phyloP scores from a whole-genome alignment of 805 yeast genomes.

The Tetrapisispora iriomotensis region DNA sequence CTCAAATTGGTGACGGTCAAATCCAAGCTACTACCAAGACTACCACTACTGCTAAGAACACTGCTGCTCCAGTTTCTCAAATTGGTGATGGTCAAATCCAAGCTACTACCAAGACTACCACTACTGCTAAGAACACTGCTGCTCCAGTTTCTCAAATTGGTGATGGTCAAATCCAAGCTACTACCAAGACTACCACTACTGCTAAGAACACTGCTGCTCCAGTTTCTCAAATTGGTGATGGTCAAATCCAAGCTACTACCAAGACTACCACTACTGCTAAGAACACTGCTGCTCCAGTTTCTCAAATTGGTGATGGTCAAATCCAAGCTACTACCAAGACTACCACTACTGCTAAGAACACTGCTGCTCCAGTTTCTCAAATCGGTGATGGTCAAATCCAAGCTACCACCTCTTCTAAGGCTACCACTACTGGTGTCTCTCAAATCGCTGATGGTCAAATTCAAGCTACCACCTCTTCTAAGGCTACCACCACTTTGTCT shows the following conservation, averaged over 20 bases:
- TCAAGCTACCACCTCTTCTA: conserved; percentile 15
- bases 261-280: conserved; percentile 15
- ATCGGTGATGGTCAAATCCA: conserved; percentile 36
- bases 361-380: conserved; percentile 35
- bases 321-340: conserved; percentile 34
- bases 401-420: conserved; percentile 26
- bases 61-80: conserved; percentile 28
- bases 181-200: conserved; percentile 16
- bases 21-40: conserved; percentile 24
- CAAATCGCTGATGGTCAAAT: conserved; percentile 41
- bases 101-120: conserved; percentile 13
- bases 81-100: conserved; percentile 36
- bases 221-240: conserved; percentile 31
- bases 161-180: conserved; percentile 35
- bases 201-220: conserved; percentile 27
- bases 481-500: conserved; percentile 19
- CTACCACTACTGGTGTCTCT: conserved; percentile 27
- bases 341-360: conserved; percentile 21
- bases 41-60: background rate
- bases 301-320: conserved; percentile 18
- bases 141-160: conserved; percentile 30
- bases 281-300: conserved; percentile 28
- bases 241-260: conserved; percentile 28
- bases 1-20: conserved; percentile 40
- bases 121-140: conserved; percentile 12